phyloP scores from a whole-genome alignment of 139 green algal genomes.

The Edaphochlamys debaryana region DNA sequence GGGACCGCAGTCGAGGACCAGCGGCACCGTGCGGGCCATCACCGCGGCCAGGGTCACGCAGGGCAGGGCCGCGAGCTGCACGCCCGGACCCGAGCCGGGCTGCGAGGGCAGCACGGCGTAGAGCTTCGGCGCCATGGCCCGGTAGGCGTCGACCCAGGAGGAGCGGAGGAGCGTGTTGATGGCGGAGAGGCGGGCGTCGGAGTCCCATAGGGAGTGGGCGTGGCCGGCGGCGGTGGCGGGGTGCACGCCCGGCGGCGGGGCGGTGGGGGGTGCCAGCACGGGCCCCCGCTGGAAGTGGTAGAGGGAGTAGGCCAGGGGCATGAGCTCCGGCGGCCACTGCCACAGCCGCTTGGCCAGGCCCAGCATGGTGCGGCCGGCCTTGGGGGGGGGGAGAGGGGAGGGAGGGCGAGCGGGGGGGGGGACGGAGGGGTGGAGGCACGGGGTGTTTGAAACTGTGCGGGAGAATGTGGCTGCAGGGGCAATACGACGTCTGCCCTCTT shows the following conservation, averaged over 20 bases:
- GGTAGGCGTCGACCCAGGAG: conserved; percentile 13
- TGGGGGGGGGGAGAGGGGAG: no score
- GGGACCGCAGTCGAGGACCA: conserved; percentile 10
- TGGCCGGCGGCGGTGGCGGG: not conserved
- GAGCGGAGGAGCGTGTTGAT: conserved; percentile 21
- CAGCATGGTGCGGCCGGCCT: conserved; percentile 5
- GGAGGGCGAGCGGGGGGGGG: no score
- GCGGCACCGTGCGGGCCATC: conserved; percentile 12
- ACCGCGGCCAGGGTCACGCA: conserved; percentile 36
- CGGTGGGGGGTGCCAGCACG: not conserved
- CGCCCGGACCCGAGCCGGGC: not conserved
- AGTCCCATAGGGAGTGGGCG: conserved; percentile 24
- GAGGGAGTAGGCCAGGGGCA: conserved; percentile 35
- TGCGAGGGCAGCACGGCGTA: conserved; percentile 11
- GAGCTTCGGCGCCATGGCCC: conserved; percentile 32
- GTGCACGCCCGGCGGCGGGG: conserved; percentile 5
- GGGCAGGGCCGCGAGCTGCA: conserved; percentile 22
- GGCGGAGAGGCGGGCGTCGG: conserved; percentile 1
- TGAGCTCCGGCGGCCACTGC: conserved; percentile 38
- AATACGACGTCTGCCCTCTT: no score
- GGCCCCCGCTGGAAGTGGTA: conserved; percentile 31
- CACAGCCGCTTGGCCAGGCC: conserved; percentile 5
- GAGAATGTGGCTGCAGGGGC: no score
- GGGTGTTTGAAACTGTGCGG: not conserved
- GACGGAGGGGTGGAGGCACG: not conserved